Conservation (phyloP, 305 asterid genomes). For the Nicotiana rustica region DNA sequence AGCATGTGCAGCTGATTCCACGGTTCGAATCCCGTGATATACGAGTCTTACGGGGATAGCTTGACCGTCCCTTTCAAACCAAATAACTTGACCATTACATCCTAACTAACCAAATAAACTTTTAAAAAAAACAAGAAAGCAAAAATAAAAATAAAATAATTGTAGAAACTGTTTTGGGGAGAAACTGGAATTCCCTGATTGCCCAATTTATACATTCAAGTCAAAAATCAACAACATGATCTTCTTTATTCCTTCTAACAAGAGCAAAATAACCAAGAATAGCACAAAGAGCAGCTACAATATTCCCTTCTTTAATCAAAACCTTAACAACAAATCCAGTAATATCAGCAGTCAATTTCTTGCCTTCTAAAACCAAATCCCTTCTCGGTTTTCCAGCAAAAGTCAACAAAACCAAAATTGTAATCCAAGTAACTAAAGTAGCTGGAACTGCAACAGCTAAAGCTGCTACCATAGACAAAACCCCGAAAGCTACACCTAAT, state of each 20-base stretch:
- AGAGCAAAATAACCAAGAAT: slow-evolving; percentile 78
- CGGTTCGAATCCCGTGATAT: too few relatives aligned
- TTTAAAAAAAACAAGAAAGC: too few relatives aligned
- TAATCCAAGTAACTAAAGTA: slow-evolving; percentile 84
- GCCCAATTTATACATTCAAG: background rate
- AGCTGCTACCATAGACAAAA: slow-evolving; percentile 87
- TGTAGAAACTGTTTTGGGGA: background rate
- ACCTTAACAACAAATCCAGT: slow-evolving; percentile 70
- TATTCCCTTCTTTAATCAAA: slow-evolving; percentile 84
- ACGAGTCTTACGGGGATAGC: too few relatives aligned
- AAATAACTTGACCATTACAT: background rate
- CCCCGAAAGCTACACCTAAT: slow-evolving; percentile 71
- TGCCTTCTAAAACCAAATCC: slow-evolving; percentile 73
- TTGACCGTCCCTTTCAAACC: too few relatives aligned
- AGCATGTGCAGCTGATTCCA: too few relatives aligned
- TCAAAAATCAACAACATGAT: slow-evolving; percentile 31
- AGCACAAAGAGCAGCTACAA: slow-evolving; percentile 90
- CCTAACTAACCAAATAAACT: background rate
- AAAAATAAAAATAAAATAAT: background rate
- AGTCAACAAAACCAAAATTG: slow-evolving; percentile 78
- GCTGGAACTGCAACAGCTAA: slow-evolving; percentile 90
- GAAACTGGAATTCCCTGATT: background rate
- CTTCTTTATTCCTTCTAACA: slow-evolving; percentile 46
- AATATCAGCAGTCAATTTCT: slow-evolving; percentile 86
- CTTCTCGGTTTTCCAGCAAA: slow-evolving; percentile 81